A percentile compares a stretch with the other conserved stretches of the same genome.
These are phyloP conservation scores for Penicillium sp. DNA, from an alignment of 2,329 filamentous ascomycete species.

Conservation along the genomic window DNA sequence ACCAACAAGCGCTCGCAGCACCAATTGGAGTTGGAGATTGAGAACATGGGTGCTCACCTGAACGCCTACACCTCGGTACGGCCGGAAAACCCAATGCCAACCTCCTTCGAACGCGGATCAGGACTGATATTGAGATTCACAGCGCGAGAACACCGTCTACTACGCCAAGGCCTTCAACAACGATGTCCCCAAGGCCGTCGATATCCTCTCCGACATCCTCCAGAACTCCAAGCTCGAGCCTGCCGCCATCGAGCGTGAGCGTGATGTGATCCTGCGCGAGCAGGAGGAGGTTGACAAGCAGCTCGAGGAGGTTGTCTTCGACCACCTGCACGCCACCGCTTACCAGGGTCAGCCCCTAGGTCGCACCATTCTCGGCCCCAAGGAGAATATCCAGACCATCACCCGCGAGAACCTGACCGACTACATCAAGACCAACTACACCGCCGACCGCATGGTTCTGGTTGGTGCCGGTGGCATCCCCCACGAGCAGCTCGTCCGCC, in stretches of 20 bases:
- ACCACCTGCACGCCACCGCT: slow-evolving; percentile 97
- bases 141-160: slow-evolving; percentile 99
- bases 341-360: slow-evolving; percentile 96
- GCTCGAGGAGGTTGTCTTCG: slow-evolving; percentile 98
- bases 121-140: slow-evolving; percentile 31
- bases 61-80: slow-evolving; percentile 99
- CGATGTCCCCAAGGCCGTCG: slow-evolving; percentile 93
- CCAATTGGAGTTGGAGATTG: slow-evolving; percentile 98
- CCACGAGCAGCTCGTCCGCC: slow-evolving; percentile 89
- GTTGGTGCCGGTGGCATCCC: slow-evolving; percentile 93
- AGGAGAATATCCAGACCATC: slow-evolving; percentile 98
- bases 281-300: slow-evolving; percentile 99
- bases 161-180: slow-evolving; percentile 99
- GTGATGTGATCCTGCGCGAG: slow-evolving; percentile 97
- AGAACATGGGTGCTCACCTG: slow-evolving; percentile 99
- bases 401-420: slow-evolving; percentile 83
- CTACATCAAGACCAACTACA: slow-evolving; percentile 99
- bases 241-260: slow-evolving; percentile 91
- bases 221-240: slow-evolving; percentile 98
- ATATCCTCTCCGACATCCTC: slow-evolving; percentile 98
- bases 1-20: slow-evolving; percentile 93
- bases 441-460: slow-evolving; percentile 98
- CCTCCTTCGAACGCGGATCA: slow-evolving; percentile 16
- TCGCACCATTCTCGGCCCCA: slow-evolving; percentile 95
- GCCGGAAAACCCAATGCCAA: slow-evolving; percentile 23